Evolutionary conservation across 257 asterid species (phyloP).

Genomic region (Capsicum pubescens): DNA sequence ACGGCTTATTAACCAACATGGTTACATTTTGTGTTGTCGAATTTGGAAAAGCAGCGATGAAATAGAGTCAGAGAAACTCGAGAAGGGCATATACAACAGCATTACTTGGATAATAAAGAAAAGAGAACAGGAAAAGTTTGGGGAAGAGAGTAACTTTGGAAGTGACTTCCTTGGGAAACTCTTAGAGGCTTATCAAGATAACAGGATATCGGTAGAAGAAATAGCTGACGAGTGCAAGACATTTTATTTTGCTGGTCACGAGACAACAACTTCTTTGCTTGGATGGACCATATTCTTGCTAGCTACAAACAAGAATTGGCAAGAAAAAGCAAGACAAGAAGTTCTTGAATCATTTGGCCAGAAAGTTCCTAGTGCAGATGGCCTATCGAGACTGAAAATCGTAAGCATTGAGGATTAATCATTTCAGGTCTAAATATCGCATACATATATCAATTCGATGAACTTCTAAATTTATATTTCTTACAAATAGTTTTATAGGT

Average conservation of each 20-base stretch:
- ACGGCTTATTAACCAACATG: neutral
- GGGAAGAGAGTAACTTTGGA: constrained; percentile 22
- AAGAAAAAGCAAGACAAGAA: constrained; percentile 69
- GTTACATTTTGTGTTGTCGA: constrained; percentile 35
- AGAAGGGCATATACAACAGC: constrained; percentile 50
- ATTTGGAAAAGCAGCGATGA: constrained; percentile 53
- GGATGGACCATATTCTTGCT: constrained; percentile 71
- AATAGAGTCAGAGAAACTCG: constrained; percentile 61
- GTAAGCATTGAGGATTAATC: constrained; percentile 40
- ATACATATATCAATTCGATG: neutral
- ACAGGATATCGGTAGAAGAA: constrained; percentile 51
- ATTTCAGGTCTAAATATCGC: neutral
- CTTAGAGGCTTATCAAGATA: constrained; percentile 43
- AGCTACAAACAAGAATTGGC: constrained; percentile 66
- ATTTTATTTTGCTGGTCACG: constrained; percentile 80
- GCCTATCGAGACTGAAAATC: constrained; percentile 52
- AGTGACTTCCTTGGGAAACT: constrained; percentile 61
- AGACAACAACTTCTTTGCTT: constrained; percentile 64
- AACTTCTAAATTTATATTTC: neutral
- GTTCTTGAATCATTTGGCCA: constrained; percentile 43
- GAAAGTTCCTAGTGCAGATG: constrained; percentile 49
- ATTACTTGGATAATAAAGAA: constrained; percentile 48
- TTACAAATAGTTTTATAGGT: too few species aligned
- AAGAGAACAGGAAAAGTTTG: constrained; percentile 37
- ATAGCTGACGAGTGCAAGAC: constrained; percentile 80